These are phyloP conservation scores for Coprinopsis marcescibilis DNA, from an alignment of 768 basidiomycete species.

Conservation along the genomic window DNA sequence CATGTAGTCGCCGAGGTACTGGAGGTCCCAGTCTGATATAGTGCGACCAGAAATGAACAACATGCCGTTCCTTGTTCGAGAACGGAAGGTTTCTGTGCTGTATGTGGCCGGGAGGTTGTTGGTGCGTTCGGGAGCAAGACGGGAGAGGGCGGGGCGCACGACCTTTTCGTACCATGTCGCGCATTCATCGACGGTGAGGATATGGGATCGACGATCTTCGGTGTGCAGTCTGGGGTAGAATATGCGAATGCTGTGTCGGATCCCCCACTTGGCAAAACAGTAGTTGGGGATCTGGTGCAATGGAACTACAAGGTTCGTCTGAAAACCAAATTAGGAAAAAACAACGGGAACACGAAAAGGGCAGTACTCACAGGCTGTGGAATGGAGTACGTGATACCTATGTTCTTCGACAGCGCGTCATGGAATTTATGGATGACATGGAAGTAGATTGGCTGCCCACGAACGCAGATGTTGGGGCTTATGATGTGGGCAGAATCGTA, in stretches of 20 bases:
- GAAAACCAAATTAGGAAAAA: background rate
- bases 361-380: background rate
- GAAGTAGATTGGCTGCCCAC: background rate
- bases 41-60: conserved; percentile 16
- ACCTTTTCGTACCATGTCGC: conserved; percentile 19
- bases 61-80: conserved; percentile 13
- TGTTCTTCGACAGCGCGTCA: background rate
- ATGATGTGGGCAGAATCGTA: conserved; percentile 19
- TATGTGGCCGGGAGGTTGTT: conserved; percentile 23
- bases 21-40: conserved; percentile 8
- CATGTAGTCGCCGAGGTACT: conserved; percentile 12
- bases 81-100: conserved; percentile 17
- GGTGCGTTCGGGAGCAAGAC: conserved; percentile 1
- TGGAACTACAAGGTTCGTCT: background rate
- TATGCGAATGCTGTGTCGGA: conserved; percentile 4
- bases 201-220: background rate
- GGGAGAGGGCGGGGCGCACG: conserved; percentile 19
- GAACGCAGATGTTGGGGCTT: conserved; percentile 6
- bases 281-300: conserved; percentile 1
- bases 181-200: conserved; percentile 9
- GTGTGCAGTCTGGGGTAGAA: conserved; percentile 22
- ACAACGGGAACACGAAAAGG: background rate
- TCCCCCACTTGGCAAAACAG: background rate
- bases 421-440: background rate
- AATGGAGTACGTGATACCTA: background rate